Evolutionary conservation across 1,284 basidiomycete species (phyloP), one percentile per base, ranked within the genome.

Genomic region (Ganoderma lucidum): DNA sequence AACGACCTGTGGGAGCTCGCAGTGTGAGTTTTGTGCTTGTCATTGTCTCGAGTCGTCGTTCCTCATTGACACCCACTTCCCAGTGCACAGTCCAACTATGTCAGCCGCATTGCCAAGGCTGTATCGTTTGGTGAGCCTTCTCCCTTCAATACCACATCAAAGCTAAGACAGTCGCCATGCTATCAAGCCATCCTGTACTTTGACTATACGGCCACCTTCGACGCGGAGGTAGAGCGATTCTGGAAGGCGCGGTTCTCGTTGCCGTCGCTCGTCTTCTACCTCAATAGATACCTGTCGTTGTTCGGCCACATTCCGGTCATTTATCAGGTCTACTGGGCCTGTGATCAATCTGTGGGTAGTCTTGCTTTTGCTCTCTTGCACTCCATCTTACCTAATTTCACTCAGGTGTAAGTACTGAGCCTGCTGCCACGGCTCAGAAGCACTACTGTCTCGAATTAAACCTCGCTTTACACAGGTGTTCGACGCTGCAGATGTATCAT

Each of bases 401-500:
- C 9, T 4, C 48, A 51, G 48, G 23, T 51, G 48, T 51, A 51
- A 51, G 48, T 8, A 51, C 10, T 28, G 9, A n/a, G 45, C n/a
- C 2, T 51, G 10, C 28, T n/a, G 1, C 8, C 9, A 12, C 8
- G 0, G 2, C 23, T 51, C 48, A 8, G 48, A 28, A 23, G 23
- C 45, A 23, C 23, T 10, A 14, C 23, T n/a, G 12, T 14, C 12
- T 28, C 23, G 48, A 51, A 12, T 14, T 51, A 8, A 28, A 41
- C 10, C 14, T 37, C 15, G 3, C 60, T 32, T 51, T 17, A 41
- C 9, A 1, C 39, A 71, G 70, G 23, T 71, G 70, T 30, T 17
- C 15, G 15, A n/a, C 23, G n/a, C 41, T 71, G 28, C 66, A 66
- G 17, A 60, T 66, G 44, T 71, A 71, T 32, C 66, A 71, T 45